phyloP scores from a whole-genome alignment of 1,139 yeast genomes.

The Candida sanyaensis region DNA sequence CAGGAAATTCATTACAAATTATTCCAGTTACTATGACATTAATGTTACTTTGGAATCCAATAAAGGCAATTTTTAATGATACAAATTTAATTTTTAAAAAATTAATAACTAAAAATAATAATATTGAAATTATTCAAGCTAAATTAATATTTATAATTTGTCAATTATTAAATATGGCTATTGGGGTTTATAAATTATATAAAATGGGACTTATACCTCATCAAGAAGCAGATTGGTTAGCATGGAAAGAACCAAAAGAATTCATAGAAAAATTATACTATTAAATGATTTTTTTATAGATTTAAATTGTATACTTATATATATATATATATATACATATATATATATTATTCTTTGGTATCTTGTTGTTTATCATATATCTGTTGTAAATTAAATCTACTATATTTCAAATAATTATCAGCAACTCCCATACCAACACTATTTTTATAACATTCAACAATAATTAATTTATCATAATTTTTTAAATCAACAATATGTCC shows the following conservation, averaged over 20 bases:
- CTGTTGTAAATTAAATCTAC: constrained; percentile 64
- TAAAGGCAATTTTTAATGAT: constrained; percentile 64
- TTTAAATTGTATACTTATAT: neutral
- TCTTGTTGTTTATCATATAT: constrained; percentile 49
- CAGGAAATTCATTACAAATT: constrained; percentile 87
- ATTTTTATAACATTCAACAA: constrained; percentile 86
- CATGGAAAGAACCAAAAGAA: constrained; percentile 63
- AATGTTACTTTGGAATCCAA: constrained; percentile 78
- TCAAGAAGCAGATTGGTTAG: constrained; percentile 85
- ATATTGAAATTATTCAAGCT: constrained; percentile 41
- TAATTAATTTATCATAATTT: constrained; percentile 71
- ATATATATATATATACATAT: too few relatives aligned
- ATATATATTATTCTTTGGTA: neutral
- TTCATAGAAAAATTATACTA: constrained; percentile 26
- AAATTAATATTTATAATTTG: constrained; percentile 50
- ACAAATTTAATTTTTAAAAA: constrained; percentile 48
- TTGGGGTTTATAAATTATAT: constrained; percentile 85
- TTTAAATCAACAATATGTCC: constrained; percentile 83
- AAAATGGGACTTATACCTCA: constrained; percentile 92
- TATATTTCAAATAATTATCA: constrained; percentile 55
- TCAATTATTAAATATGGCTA: constrained; percentile 64
- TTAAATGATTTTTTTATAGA: constrained; percentile 2
- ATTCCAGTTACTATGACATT: constrained; percentile 91
- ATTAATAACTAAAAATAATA: constrained; percentile 38
- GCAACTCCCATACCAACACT: constrained; percentile 84